Percentiles rank a stretch among this genome's conserved stretches.
Evolutionary conservation across 192 early-diverging fungal species (phyloP).

Genomic region (Coemansia sp.): DNA sequence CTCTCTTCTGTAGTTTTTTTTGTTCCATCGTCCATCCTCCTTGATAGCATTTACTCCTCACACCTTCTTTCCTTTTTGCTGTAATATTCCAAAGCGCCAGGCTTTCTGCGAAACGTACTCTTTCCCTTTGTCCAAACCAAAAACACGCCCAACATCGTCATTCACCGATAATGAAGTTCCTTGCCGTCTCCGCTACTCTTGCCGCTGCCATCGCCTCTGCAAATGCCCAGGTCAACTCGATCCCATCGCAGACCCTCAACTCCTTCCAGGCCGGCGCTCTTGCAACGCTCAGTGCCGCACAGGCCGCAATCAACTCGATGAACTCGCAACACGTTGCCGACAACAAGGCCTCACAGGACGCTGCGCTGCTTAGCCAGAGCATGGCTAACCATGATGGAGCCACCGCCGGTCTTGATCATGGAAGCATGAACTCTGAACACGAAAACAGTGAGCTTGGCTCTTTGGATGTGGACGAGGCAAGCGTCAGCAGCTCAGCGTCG

Average conservation of each 20-base stretch:
- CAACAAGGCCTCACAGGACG: conserved; percentile 42
- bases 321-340: conserved; percentile 45
- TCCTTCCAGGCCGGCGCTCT: conserved; percentile 39
- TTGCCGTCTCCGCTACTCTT: conserved; percentile 24
- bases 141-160: neutral
- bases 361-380: conserved; percentile 46
- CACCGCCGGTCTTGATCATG: conserved; percentile 26
- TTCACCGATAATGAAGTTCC: conserved; percentile 32
- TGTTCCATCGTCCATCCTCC: conserved; percentile 8
- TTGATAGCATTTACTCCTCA: conserved; percentile 9
- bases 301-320: conserved; percentile 34
- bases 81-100: conserved; percentile 5
- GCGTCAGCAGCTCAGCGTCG: conserved; percentile 21
- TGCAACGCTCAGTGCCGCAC: conserved; percentile 49
- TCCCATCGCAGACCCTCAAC: conserved; percentile 46
- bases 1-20: neutral
- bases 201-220: conserved; percentile 25
- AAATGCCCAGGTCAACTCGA: conserved; percentile 4
- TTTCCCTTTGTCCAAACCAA: neutral
- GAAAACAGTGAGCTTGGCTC: conserved; percentile 16
- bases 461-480: conserved; percentile 11
- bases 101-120: neutral
- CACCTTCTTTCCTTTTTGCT: conserved; percentile 11
- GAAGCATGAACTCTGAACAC: conserved; percentile 26
- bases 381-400: conserved; percentile 6